Conservation (phyloP, 768 basidiomycete genomes). For the Chalciporus piperatus region DNA sequence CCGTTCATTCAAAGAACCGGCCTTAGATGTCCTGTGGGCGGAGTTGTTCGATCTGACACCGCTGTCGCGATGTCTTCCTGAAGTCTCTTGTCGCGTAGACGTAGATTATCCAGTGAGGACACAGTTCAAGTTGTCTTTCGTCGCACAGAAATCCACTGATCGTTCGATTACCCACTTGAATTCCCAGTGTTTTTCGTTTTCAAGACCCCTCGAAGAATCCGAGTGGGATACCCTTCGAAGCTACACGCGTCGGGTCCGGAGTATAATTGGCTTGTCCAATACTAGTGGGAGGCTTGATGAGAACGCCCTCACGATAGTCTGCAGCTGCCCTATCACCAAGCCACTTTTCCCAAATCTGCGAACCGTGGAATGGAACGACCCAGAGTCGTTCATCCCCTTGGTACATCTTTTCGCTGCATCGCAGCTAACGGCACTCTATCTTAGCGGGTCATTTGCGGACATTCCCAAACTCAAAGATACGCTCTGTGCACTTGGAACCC, state of each 20-base stretch:
- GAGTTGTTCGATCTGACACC: not conserved
- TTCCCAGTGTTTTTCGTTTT: not conserved
- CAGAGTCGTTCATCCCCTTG: too few relatives aligned
- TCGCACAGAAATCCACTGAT: not conserved
- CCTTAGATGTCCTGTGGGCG: not conserved
- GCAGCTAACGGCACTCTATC: too few relatives aligned
- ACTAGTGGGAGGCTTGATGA: not conserved
- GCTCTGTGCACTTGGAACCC: constrained; percentile 7
- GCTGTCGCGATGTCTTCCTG: not conserved
- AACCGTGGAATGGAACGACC: too few relatives aligned
- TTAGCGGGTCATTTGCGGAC: too few relatives aligned
- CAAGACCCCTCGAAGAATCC: not conserved
- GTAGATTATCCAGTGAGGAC: not conserved
- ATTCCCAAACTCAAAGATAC: too few relatives aligned
- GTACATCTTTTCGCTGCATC: too few relatives aligned
- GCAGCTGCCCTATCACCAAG: too few relatives aligned
- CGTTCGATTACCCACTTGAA: not conserved
- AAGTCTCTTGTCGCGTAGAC: not conserved
- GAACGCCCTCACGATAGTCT: not conserved
- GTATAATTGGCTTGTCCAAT: not conserved
- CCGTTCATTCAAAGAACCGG: too few relatives aligned
- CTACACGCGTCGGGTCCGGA: not conserved
- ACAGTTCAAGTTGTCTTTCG: not conserved
- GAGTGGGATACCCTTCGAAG: not conserved
- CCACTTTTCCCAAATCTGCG: too few relatives aligned